Conservation (phyloP, 352 stramenopile genomes). For the Phytophthora crassamura region DNA sequence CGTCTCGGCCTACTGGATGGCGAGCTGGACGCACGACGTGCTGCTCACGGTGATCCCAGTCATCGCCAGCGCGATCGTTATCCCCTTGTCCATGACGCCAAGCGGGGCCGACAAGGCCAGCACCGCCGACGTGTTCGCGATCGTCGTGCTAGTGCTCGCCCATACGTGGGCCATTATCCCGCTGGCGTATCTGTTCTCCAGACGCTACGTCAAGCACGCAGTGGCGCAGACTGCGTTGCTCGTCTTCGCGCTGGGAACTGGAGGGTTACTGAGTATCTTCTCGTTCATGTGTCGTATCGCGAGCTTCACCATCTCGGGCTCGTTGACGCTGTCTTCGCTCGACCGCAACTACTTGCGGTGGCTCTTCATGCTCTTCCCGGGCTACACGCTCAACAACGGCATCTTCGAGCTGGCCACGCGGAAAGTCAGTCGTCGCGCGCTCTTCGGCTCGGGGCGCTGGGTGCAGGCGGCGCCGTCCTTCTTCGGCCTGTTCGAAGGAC, state of each 20-base stretch:
- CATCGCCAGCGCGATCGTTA: slow-evolving; percentile 35
- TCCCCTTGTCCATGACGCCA: slow-evolving; percentile 44
- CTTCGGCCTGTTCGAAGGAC: slow-evolving; percentile 59
- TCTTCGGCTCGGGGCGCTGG: slow-evolving; percentile 40
- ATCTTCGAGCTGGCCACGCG: slow-evolving; percentile 77
- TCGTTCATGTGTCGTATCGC: slow-evolving; percentile 80
- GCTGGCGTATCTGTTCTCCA: slow-evolving; percentile 70
- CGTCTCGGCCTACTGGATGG: slow-evolving; percentile 62
- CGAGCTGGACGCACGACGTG: slow-evolving; percentile 64
- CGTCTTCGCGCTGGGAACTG: slow-evolving; percentile 65
- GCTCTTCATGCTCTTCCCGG: slow-evolving; percentile 77
- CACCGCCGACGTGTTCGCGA: slow-evolving; percentile 44
- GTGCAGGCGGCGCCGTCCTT: slow-evolving; percentile 47
- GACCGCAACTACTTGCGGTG: slow-evolving; percentile 77
- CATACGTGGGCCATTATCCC: slow-evolving; percentile 65
- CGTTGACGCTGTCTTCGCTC: slow-evolving; percentile 59
- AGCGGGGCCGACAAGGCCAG: slow-evolving; percentile 24
- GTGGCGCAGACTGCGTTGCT: slow-evolving; percentile 70
- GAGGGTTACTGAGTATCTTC: slow-evolving; percentile 77
- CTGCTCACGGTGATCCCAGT: slow-evolving; percentile 50
- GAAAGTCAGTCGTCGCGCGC: slow-evolving; percentile 62
- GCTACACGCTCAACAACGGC: slow-evolving; percentile 70
- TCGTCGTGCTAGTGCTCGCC: slow-evolving; percentile 46
- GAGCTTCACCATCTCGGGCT: slow-evolving; percentile 45
- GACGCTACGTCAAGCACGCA: slow-evolving; percentile 62